These are phyloP conservation scores for Vachellia collinsii DNA, from an alignment of 306 rosid species.

Conservation along the genomic window DNA sequence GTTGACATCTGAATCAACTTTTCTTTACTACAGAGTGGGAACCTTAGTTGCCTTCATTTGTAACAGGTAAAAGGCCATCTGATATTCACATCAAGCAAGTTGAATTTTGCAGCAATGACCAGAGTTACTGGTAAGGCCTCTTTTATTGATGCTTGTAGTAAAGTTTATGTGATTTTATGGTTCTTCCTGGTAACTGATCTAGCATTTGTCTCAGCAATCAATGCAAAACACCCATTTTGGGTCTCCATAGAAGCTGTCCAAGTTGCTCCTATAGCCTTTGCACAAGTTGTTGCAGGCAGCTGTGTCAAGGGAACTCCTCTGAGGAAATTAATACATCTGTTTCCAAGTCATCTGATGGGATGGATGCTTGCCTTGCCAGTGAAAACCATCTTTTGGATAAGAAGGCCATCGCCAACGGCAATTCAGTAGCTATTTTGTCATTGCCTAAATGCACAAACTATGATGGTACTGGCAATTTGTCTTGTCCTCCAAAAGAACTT, in stretches of 20 bases:
- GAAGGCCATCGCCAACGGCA: conserved; percentile 45
- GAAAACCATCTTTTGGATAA: conserved; percentile 45
- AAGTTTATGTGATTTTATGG: conserved; percentile 29
- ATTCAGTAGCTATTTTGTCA: conserved; percentile 46
- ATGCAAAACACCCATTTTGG: conserved; percentile 75
- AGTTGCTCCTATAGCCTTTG: conserved; percentile 87
- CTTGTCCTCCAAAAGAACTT: conserved; percentile 67
- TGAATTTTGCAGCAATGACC: conserved; percentile 55
- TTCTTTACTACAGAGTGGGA: neutral
- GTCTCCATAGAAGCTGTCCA: conserved; percentile 93
- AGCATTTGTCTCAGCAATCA: conserved; percentile 68
- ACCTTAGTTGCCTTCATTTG: conserved; percentile 27
- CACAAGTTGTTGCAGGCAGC: conserved; percentile 69
- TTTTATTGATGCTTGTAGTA: conserved; percentile 23
- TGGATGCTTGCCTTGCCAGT: conserved; percentile 41
- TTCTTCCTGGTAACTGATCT: conserved; percentile 39
- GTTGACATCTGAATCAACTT: conserved; percentile 32
- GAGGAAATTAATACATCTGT: conserved; percentile 42
- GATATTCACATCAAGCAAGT: conserved; percentile 79
- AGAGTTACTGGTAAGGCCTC: conserved; percentile 59
- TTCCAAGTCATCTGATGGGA: conserved; percentile 44
- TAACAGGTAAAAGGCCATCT: conserved; percentile 64
- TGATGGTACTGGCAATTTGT: conserved; percentile 47
- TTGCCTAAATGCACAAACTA: conserved; percentile 49
- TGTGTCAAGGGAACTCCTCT: conserved; percentile 49